Base-by-base conservation (phyloP, 306 rosid species). In the Trifolium pratense region DNA sequence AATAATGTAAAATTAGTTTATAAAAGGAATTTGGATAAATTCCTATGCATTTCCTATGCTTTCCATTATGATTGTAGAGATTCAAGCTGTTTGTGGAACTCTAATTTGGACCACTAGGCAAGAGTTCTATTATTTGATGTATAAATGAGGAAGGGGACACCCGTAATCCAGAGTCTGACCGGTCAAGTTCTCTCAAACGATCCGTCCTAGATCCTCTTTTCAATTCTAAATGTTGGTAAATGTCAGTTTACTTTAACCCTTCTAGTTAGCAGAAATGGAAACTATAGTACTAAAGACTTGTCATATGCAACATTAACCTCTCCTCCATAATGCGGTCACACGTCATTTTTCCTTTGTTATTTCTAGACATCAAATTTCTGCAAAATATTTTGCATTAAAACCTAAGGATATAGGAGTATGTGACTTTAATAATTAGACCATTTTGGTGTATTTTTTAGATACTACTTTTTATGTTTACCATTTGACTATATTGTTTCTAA, bases 261-360 rank as follows among this genome's bases (percentile, higher is more conserved):
- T 68, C 1, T 63, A 42, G 68, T 58, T 57, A 31, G 58, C 29
- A 76, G n/a, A 18, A 20, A 12, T 40, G 62, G 32, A 68, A 48
- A 2, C 37, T 49, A 29, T 29, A n/a, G 75, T 11, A 66, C 60
- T 18, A 71, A 65, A 57, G 57, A 70, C 31, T 39, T 37, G 52
- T 58, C 75, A 65, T 70, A 71, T 70, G 81, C 46, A 42, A 68
- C 59, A 55, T 64, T 52, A 73, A 36, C 29, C 69, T 17, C 57
- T 31, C 15, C 53, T 62, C n/a, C n/a, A 69, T 40, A 75, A 79
- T 57, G 84, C 37, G 29, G 84, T 71, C 83, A 79, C 84, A 71
- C n/a, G n/a, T 79, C 81, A 71, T 11, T 52, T 83, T 71, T 39
- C 67, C 56, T 51, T 52, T 40, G 68, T 71, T n/a, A n/a, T 79